Conservation (phyloP, 345 rosid species). For the Populus simonii region DNA sequence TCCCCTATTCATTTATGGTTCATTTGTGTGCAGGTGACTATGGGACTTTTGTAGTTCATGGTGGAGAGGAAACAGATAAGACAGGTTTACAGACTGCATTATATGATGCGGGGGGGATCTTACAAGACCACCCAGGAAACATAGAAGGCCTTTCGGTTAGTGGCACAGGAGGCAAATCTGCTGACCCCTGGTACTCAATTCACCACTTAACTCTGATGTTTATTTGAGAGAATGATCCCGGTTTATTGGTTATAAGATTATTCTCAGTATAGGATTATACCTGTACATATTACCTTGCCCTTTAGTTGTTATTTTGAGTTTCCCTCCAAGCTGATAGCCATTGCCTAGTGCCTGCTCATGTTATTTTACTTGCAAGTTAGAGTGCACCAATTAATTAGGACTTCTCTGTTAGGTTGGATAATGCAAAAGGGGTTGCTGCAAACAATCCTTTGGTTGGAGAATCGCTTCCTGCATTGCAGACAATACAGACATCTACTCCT, state of each 20-base stretch:
- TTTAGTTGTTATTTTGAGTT: neutral
- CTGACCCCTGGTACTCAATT: conserved; percentile 39
- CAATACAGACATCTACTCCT: conserved; percentile 26
- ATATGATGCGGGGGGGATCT: conserved; percentile 33
- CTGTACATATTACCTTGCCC: neutral
- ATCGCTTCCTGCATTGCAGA: conserved; percentile 27
- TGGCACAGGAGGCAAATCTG: conserved; percentile 34
- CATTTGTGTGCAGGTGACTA: conserved; percentile 54
- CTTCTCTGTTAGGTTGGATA: conserved; percentile 41
- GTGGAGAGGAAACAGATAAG: conserved; percentile 47
- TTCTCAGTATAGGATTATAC: neutral
- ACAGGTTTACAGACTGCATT: conserved; percentile 25
- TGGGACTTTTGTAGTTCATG: conserved; percentile 78
- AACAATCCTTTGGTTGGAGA: conserved; percentile 36
- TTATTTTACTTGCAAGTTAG: too few relatives aligned
- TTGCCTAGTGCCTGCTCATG: neutral
- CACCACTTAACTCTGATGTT: neutral
- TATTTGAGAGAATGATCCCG: neutral
- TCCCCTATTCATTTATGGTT: neutral
- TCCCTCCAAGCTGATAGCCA: neutral
- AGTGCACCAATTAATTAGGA: conserved; percentile 2
- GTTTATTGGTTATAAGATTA: neutral
- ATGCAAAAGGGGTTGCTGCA: conserved; percentile 31
- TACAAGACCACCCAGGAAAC: conserved; percentile 31
- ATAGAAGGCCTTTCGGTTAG: conserved; percentile 33